These are phyloP conservation scores for Camelina neglecta DNA, from an alignment of 345 rosid genomes.

Conservation along the genomic window DNA sequence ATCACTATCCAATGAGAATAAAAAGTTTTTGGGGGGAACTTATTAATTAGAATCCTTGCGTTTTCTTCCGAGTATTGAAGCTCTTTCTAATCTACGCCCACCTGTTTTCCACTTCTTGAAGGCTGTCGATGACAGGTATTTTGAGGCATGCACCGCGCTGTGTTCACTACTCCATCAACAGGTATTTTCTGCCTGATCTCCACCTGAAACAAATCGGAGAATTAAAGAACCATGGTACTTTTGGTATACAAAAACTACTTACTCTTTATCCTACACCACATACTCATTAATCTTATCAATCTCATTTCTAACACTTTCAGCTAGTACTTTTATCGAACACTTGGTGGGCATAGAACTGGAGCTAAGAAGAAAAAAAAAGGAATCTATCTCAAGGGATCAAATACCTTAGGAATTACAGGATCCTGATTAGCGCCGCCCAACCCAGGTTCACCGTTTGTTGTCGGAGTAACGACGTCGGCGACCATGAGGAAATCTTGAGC, in stretches of 20 bases:
- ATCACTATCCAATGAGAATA: neutral
- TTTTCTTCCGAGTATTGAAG: slow-evolving; percentile 89
- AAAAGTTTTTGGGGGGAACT: slow-evolving; percentile 30
- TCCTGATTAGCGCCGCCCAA: slow-evolving; percentile 43
- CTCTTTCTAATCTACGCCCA: slow-evolving; percentile 83
- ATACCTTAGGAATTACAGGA: slow-evolving; percentile 67
- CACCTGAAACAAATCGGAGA: slow-evolving; percentile 54
- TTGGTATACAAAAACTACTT: neutral
- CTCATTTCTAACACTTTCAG: slow-evolving; percentile 2
- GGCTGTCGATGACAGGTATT: slow-evolving; percentile 69
- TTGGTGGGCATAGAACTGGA: slow-evolving; percentile 35
- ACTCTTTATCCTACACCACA: no score
- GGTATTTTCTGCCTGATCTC: slow-evolving; percentile 73
- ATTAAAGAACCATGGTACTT: neutral
- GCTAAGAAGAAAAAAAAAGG: neutral
- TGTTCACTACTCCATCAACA: slow-evolving; percentile 91
- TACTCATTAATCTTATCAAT: neutral
- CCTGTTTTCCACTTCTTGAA: slow-evolving; percentile 87
- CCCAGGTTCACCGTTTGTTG: slow-evolving; percentile 48
- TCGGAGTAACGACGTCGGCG: slow-evolving; percentile 74
- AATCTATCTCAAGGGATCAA: neutral
- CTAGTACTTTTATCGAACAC: slow-evolving; percentile 47
- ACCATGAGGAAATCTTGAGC: slow-evolving; percentile 74
- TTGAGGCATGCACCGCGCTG: slow-evolving; percentile 92
- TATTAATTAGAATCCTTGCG: slow-evolving; percentile 66